Base-by-base conservation (phyloP, 345 rosid species). In the Lepidium didymum region DNA sequence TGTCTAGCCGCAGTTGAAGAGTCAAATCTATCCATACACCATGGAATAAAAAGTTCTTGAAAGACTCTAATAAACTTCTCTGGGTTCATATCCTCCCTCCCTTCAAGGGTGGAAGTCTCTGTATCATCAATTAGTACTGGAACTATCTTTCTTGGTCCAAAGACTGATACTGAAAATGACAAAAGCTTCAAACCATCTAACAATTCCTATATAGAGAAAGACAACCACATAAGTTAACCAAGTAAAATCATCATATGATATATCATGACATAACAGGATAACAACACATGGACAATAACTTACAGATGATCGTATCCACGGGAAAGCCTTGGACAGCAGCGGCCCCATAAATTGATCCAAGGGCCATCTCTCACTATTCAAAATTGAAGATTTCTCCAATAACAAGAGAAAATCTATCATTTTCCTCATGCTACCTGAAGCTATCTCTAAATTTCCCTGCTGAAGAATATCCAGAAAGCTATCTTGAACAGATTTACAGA, bases 341-440 rank as follows among this genome's bases (percentile, higher is more conserved):
- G 99, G 96, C 68, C 95, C 88, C 69, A 88, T 82, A 40, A 93
- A 65, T 68, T 76, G 70, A 72, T 61, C 78, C 78, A 91, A 69
- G 23, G 94, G 99, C 99, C 99, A 91, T 42, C 46, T 57, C 85
- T 91, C 86, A 66, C 87, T 85, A 69, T 82, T 60, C 71, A 67
- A 75, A 69, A 78, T 64, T 41, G 86, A 76, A 56, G 70, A 74
- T 57, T 37, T 81, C 58, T 77, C 83, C 73, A 91, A 60, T 34
- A 87, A 70, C 37, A 71, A 79, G 49, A 93, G 67, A 80, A 93
- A 87, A 49, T 81, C 82, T 74, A 83, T 80, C 59, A 87, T 65
- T 64, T 63, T 79, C 23, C 80, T 87, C 40, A 80, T 62, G 64
- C 78, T 79, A 55, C 66, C 80, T 23, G 69, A 7, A 56, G 43